These are phyloP conservation scores for Protomyces gravidus DNA, from an alignment of 1,139 yeast species.

Conservation along the genomic window DNA sequence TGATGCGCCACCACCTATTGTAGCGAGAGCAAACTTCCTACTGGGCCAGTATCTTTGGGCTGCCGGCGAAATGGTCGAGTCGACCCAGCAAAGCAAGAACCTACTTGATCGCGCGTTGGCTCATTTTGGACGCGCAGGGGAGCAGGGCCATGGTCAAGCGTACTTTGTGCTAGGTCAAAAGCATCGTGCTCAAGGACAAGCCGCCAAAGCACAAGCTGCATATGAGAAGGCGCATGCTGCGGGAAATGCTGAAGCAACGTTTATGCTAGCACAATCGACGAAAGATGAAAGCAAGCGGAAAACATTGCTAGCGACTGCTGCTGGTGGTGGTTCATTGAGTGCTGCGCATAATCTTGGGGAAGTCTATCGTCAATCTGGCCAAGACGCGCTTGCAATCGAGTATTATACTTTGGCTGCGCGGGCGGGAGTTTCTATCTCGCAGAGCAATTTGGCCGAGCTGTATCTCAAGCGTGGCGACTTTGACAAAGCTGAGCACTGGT, in stretches of 20 bases:
- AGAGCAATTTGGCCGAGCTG: conserved; percentile 25
- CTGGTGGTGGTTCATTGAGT: conserved; percentile 13
- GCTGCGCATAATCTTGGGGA: conserved; percentile 29
- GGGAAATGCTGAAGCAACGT: conserved; percentile 8
- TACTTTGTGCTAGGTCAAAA: conserved; percentile 5
- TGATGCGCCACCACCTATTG: neutral
- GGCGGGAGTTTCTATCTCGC: conserved; percentile 16
- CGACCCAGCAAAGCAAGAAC: neutral
- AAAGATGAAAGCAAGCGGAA: neutral
- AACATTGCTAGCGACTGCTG: conserved; percentile 9
- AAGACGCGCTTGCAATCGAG: conserved; percentile 20
- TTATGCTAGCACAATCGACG: conserved; percentile 1
- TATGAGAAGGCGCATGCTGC: conserved; percentile 16
- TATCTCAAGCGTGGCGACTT: conserved; percentile 3
- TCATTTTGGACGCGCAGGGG: conserved; percentile 11
- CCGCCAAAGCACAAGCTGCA: neutral
- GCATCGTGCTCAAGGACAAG: neutral
- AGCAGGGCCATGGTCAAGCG: conserved; percentile 16
- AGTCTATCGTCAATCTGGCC: conserved; percentile 14
- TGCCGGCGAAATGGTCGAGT: neutral
- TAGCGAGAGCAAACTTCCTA: conserved; percentile 10
- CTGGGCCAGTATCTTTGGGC: conserved; percentile 10
- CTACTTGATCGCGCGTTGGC: neutral
- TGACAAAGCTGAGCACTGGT: conserved; percentile 24
- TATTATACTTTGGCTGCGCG: conserved; percentile 23